Percentiles rank a stretch among this genome's conserved stretches.
phyloP scores from a whole-genome alignment of 371 early-diverging fungal species.

The Mortierella sp. region DNA sequence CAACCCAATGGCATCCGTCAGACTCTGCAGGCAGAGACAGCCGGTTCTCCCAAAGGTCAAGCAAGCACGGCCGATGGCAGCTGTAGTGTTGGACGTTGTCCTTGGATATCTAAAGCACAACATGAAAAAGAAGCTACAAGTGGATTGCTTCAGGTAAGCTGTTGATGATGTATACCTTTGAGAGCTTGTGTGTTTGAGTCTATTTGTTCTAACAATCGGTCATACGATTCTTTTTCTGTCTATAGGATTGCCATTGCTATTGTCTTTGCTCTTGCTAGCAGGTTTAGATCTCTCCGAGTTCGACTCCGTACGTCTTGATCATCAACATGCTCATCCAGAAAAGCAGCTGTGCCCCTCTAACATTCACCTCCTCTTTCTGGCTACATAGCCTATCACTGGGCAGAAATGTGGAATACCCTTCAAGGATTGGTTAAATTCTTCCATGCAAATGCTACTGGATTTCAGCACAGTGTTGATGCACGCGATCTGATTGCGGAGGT shows the following conservation, averaged over 20 bases:
- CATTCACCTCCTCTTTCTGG: not conserved
- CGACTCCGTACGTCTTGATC: constrained; percentile 54
- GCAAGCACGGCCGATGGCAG: constrained; percentile 55
- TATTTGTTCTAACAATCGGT: not conserved
- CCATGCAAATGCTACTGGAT: constrained; percentile 48
- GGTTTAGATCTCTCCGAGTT: constrained; percentile 55
- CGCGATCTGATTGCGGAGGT: constrained; percentile 55
- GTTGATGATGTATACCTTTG: not conserved
- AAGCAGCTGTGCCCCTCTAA: not conserved
- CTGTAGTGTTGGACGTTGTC: constrained; percentile 56
- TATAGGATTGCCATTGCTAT: constrained; percentile 55
- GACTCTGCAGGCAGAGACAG: constrained; percentile 55
- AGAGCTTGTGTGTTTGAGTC: not conserved
- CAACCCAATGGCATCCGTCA: constrained; percentile 10
- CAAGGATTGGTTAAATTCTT: constrained; percentile 58
- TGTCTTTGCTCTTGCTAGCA: constrained; percentile 56
- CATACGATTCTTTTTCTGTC: not conserved
- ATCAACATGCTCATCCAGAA: not conserved
- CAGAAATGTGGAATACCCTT: constrained; percentile 61
- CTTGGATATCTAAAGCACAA: constrained; percentile 64
- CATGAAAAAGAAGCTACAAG: constrained; percentile 62
- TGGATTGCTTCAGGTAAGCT: constrained; percentile 60
- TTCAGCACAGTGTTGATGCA: constrained; percentile 50
- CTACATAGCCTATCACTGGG: constrained; percentile 63
- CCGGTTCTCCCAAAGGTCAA: constrained; percentile 61